phyloP scores from a whole-genome alignment of 345 rosid species.

The Rhodamnia rubescens region DNA sequence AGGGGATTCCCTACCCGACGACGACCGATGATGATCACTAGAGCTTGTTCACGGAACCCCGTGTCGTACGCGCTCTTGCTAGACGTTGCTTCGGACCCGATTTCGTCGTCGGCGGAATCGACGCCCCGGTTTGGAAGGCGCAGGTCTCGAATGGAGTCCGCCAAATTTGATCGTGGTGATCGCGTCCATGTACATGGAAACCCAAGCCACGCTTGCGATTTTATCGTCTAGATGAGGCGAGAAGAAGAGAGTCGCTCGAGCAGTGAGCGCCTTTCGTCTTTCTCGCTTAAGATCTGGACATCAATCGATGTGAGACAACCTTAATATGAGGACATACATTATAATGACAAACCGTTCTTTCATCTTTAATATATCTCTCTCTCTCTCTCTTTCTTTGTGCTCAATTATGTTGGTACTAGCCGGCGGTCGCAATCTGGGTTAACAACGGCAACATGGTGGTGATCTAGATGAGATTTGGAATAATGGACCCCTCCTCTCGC shows the following conservation, averaged over 20 bases:
- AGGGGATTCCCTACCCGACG: background rate
- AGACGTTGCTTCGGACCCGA: background rate
- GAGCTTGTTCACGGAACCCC: background rate
- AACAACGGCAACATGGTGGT: background rate
- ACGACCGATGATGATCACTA: background rate
- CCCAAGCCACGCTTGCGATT: background rate
- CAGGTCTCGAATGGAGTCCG: background rate
- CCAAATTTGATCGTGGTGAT: background rate
- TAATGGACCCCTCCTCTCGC: background rate
- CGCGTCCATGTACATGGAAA: background rate
- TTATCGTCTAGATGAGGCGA: background rate
- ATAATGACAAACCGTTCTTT: background rate
- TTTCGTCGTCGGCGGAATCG: background rate
- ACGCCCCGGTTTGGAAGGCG: background rate
- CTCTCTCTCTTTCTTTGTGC: no score
- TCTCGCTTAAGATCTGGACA: background rate
- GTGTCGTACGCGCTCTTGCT: background rate
- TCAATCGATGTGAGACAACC: background rate
- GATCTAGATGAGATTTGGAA: background rate
- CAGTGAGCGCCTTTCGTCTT: background rate
- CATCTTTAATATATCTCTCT: background rate
- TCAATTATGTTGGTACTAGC: background rate
- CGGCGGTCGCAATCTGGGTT: background rate
- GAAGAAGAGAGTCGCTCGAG: background rate
- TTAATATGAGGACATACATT: background rate